These are phyloP conservation scores for Guyanaporus albipodus DNA, from an alignment of 768 basidiomycete species.

Conservation along the genomic window DNA sequence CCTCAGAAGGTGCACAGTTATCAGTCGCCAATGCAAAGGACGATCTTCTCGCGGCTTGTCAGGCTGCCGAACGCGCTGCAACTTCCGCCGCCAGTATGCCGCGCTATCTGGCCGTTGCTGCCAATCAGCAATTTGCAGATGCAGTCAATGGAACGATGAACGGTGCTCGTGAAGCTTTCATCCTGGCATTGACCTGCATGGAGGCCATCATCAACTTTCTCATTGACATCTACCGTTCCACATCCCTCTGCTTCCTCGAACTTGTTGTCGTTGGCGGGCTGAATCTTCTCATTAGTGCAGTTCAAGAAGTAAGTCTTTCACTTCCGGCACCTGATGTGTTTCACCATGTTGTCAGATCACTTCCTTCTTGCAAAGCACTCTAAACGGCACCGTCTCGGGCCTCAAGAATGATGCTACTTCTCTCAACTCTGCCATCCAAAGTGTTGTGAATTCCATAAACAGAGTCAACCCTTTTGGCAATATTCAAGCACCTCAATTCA, in stretches of 20 bases:
- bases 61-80: conserved; percentile 79
- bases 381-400: conserved; percentile 57
- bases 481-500: conserved; percentile 67
- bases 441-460: conserved; percentile 66
- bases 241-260: conserved; percentile 91
- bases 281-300: conserved; percentile 74
- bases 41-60: conserved; percentile 78
- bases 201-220: conserved; percentile 90
- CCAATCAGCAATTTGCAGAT: conserved; percentile 74
- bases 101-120: conserved; percentile 79
- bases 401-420: conserved; percentile 68
- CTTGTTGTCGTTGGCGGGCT: conserved; percentile 81
- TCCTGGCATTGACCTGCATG: conserved; percentile 75
- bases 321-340: conserved; percentile 3
- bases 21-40: conserved; percentile 66
- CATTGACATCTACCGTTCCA: conserved; percentile 87
- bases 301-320: conserved; percentile 62
- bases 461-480: conserved; percentile 69
- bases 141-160: conserved; percentile 77
- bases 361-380: conserved; percentile 54
- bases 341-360: conserved; percentile 53
- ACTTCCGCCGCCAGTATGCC: conserved; percentile 83
- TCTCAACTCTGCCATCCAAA: conserved; percentile 66
- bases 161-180: conserved; percentile 68
- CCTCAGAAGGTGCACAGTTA: conserved; percentile 63